Percentiles rank a stretch among this genome's conserved stretches.
Conservation (phyloP, 768 basidiomycete genomes). For the Rhodotorula paludigena region DNA sequence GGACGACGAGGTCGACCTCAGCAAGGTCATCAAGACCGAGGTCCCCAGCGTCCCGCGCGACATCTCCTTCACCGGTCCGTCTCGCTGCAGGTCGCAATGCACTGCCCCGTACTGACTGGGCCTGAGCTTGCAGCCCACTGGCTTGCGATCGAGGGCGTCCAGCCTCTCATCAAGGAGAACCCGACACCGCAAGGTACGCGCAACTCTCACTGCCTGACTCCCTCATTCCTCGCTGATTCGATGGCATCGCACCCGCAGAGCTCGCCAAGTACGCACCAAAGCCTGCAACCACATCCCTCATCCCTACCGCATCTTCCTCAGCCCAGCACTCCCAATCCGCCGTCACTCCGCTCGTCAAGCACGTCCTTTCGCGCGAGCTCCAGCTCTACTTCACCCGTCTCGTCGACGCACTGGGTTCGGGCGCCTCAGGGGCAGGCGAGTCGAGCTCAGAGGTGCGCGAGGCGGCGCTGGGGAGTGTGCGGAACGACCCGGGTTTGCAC, state of each 20-base stretch:
- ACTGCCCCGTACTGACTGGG: not conserved
- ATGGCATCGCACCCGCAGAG: slow-evolving; percentile 1
- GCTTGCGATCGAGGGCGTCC: slow-evolving; percentile 96
- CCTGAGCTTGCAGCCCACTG: slow-evolving; percentile 66
- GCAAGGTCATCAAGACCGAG: slow-evolving; percentile 78
- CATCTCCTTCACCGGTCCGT: slow-evolving; percentile 63
- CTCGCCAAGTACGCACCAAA: slow-evolving; percentile 35
- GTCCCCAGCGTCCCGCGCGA: slow-evolving; percentile 74
- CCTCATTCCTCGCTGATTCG: not conserved
- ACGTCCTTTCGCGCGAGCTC: slow-evolving; percentile 85
- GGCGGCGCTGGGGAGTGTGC: slow-evolving; percentile 82
- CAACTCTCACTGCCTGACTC: not conserved
- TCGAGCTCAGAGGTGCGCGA: slow-evolving; percentile 59
- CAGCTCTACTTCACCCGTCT: slow-evolving; percentile 91
- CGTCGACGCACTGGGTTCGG: slow-evolving; percentile 59
- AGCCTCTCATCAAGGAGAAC: slow-evolving; percentile 93
- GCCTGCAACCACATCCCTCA: slow-evolving; percentile 4
- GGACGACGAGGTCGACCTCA: slow-evolving; percentile 96
- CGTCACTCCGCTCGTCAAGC: slow-evolving; percentile 66
- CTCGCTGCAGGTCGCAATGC: not conserved
- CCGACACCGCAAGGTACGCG: slow-evolving; percentile 56
- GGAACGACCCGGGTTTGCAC: slow-evolving; percentile 84
- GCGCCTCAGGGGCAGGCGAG: slow-evolving; percentile 3
- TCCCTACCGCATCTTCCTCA: slow-evolving; percentile 11
- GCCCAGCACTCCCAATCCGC: slow-evolving; percentile 17